Percentiles rank a stretch among this genome's conserved stretches.
Conservation (phyloP, 768 basidiomycete species). For the Phallus indusiatus region DNA sequence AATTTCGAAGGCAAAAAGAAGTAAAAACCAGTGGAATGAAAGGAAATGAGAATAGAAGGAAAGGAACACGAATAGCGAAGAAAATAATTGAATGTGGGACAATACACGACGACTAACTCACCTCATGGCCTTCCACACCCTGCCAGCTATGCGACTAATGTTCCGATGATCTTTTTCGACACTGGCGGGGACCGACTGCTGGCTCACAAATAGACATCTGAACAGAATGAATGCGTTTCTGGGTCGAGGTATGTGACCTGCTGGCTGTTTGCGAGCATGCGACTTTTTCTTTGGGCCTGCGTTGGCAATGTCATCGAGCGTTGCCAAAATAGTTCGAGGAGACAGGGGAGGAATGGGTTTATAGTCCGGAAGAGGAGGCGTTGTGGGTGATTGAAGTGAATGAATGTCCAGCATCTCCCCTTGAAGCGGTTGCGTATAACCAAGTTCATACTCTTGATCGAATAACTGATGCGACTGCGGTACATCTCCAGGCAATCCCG, state of each 20-base stretch:
- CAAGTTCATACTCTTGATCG: not conserved
- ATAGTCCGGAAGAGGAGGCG: not conserved
- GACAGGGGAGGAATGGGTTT: not conserved
- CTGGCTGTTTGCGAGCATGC: conserved; percentile 38
- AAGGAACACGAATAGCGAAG: not conserved
- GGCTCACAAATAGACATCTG: conserved; percentile 60
- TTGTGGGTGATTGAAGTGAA: not conserved
- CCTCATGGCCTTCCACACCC: conserved; percentile 53
- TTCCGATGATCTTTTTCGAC: conserved; percentile 61
- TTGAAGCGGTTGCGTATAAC: not conserved
- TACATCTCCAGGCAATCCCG: not conserved
- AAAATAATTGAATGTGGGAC: not conserved
- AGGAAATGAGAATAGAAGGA: not conserved
- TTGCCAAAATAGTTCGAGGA: not conserved
- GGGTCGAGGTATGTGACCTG: conserved; percentile 58
- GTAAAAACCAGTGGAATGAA: not conserved
- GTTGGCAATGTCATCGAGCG: conserved; percentile 5
- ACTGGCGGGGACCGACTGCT: conserved; percentile 42
- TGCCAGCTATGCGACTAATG: conserved; percentile 56
- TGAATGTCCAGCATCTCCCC: not conserved
- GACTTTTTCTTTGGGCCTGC: conserved; percentile 24
- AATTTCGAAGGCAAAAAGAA: not conserved
- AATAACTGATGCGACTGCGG: not conserved
- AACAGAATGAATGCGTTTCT: conserved; percentile 77
- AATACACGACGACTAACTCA: conserved; percentile 5